phyloP scores from a whole-genome alignment of 345 rosid species.

The Eucalyptus paniculata region DNA sequence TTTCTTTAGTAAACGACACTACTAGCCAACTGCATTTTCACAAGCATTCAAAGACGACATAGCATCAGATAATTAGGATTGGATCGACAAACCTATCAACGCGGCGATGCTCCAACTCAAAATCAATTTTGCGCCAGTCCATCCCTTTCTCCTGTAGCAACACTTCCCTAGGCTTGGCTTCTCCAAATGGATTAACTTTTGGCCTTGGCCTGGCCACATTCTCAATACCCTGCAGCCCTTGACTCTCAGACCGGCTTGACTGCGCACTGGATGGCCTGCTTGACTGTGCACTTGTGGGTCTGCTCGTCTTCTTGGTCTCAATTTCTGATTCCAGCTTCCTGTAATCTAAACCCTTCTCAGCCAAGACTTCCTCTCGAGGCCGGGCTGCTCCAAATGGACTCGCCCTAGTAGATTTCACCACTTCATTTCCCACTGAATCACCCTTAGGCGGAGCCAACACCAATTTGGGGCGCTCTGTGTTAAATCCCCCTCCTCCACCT shows the following conservation, averaged over 20 bases:
- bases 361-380: slow-evolving; percentile 88
- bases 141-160: slow-evolving; percentile 78
- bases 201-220: slow-evolving; percentile 62
- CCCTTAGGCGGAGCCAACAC: slow-evolving; percentile 55
- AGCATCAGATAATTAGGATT: neutral
- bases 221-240: slow-evolving; percentile 19
- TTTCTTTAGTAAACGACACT: neutral
- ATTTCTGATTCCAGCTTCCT: slow-evolving; percentile 70
- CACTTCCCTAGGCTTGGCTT: slow-evolving; percentile 92
- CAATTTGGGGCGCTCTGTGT: slow-evolving; percentile 57
- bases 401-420: slow-evolving; percentile 43
- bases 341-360: slow-evolving; percentile 94
- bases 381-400: slow-evolving; percentile 91
- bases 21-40: neutral
- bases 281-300: slow-evolving; percentile 85
- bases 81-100: slow-evolving; percentile 46
- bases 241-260: slow-evolving; percentile 73
- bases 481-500: slow-evolving; percentile 24
- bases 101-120: slow-evolving; percentile 74
- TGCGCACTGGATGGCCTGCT: slow-evolving; percentile 96
- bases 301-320: slow-evolving; percentile 68
- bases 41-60: neutral
- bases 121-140: slow-evolving; percentile 93
- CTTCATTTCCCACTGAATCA: slow-evolving; percentile 25
- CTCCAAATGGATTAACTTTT: slow-evolving; percentile 91